Base-by-base conservation (phyloP, 306 rosid genomes). In the Rosa rugosa region DNA sequence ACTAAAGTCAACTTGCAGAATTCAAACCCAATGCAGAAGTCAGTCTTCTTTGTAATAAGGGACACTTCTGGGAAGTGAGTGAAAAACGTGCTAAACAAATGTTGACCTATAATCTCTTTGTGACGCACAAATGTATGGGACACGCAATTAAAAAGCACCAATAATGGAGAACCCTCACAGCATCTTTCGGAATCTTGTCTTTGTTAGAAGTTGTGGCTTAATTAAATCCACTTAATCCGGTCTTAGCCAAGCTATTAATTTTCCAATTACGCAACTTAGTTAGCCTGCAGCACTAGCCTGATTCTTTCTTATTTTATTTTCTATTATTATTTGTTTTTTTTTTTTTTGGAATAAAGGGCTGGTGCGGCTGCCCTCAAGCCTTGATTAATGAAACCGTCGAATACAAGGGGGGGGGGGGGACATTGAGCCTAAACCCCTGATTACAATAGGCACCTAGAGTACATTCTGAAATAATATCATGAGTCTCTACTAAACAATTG, bases 81-180 rank as follows among this genome's bases (percentile, higher is more conserved):
- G 65, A 27, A 25, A 62, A 62, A 62, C 41, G 68, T 62, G 41
- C 2, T 27, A 13, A 27, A 0, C 5, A 25, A 12, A 10, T 11
- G 1, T 27, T 27, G 64, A 63, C 68, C 13, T n/a, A 25, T 4
- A 27, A 50, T 22, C 34, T 22, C 25, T 56, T n/a, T 9, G 64
- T 22, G 34, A 22, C 7, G 63, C 36, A 72, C 56, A 51, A 0
- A 17, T 13, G 45, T 25, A 16, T 25, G 57, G 9, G 59, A 27
- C 41, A 23, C 69, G 11, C 18, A 17, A 44, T 50, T 34, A 17
- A 50, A 38, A 36, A 51, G 8, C 16, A 22, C 66, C 66, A 77
- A 77, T 67, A 67, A 67, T 77, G 27, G 80, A 77, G 66, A 36
- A 18, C 9, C 23, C 65, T 44, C n/a, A 7, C 34, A 14, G 22